Evolutionary conservation across 805 yeast species (phyloP), one percentile per base, ranked within the genome.

Genomic region (Lipomyces kockii): DNA sequence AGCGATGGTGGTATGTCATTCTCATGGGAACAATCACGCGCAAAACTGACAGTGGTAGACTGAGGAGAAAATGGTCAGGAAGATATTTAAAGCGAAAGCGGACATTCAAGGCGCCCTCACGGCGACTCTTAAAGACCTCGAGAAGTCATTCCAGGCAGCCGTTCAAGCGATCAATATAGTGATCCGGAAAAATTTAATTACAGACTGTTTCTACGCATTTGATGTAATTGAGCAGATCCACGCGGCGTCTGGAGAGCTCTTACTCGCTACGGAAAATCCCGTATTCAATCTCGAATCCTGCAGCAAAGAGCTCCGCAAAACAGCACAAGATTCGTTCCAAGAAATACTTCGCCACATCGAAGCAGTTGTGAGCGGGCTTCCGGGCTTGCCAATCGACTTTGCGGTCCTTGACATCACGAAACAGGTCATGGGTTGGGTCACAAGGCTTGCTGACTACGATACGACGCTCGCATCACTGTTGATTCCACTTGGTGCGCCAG

Each of bases 331-430:
- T 25, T 78, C 87, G n/a, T 87, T 90, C 74, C 77, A 78, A 62
- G 90, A 87, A 63, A 82, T 86, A 60, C 81, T 91, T 65, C 78
- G 78, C 57, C 84, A 82, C 67, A 86, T 90, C 37, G 90, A 86
- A 58, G 74, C 75, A 2, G 80, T 86, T 57, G 84, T 87, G 20
- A 73, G 80, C n/a, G 75, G 74, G 43, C 75, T 86, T 64, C 79
- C 82, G 2, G 74, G 79, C 9, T 75, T 89, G 52, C 89, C 91
- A 11, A 83, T 83, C 58, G 97, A 91, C 69, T 85, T 84, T 72
- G 90, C 90, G 62, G 85, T 91, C 57, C 84, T 90, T 55, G 92
- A 88, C 73, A 83, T 87, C 17, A 88, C 91, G 0, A 87, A 88
- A n/a, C 94, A 89, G 66, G 79, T 87, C 8, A 85, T 90, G 80